A percentile compares a stretch with the other conserved stretches of the same genome.
phyloP scores from a whole-genome alignment of 2,329 filamentous ascomycete genomes.

The Fusarium sp. region DNA sequence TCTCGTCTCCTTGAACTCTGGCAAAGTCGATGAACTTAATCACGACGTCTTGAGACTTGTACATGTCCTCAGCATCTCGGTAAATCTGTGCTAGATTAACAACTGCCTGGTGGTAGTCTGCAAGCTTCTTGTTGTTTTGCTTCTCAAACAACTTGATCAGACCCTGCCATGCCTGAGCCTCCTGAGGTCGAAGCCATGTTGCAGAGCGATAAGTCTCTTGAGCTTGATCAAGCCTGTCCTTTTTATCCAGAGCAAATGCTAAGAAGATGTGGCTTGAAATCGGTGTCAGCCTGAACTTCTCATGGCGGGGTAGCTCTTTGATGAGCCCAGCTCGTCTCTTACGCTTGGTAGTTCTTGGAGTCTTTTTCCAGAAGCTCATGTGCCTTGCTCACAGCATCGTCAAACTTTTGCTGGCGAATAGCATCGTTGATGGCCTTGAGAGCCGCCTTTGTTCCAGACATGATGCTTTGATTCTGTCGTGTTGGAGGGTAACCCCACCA shows the following conservation, averaged over 20 bases:
- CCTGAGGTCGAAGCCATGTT: constrained; percentile 78
- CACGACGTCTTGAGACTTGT: constrained; percentile 76
- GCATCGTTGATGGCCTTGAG: constrained; percentile 87
- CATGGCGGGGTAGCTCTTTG: constrained; percentile 29
- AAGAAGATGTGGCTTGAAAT: constrained; percentile 81
- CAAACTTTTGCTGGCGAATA: constrained; percentile 84
- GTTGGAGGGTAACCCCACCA: constrained; percentile 43
- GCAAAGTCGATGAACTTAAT: constrained; percentile 86
- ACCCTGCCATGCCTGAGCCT: constrained; percentile 92
- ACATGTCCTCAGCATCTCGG: constrained; percentile 74
- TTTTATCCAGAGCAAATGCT: constrained; percentile 87
- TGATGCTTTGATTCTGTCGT: constrained; percentile 50
- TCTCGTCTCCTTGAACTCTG: constrained; percentile 78
- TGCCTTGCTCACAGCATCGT: constrained; percentile 79
- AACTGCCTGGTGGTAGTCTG: constrained; percentile 81
- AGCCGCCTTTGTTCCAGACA: constrained; percentile 76
- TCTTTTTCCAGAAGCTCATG: constrained; percentile 80
- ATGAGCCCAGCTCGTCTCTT: constrained; percentile 51
- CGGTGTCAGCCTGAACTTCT: constrained; percentile 28
- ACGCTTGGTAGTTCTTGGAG: constrained; percentile 86
- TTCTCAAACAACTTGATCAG: constrained; percentile 88
- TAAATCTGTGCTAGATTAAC: constrained; percentile 83
- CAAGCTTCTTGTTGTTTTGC: constrained; percentile 77
- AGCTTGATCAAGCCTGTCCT: constrained; percentile 78
- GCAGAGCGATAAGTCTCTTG: constrained; percentile 84